Conservation (phyloP, 495 filamentous ascomycete genomes). For the Neurospora sp. region DNA sequence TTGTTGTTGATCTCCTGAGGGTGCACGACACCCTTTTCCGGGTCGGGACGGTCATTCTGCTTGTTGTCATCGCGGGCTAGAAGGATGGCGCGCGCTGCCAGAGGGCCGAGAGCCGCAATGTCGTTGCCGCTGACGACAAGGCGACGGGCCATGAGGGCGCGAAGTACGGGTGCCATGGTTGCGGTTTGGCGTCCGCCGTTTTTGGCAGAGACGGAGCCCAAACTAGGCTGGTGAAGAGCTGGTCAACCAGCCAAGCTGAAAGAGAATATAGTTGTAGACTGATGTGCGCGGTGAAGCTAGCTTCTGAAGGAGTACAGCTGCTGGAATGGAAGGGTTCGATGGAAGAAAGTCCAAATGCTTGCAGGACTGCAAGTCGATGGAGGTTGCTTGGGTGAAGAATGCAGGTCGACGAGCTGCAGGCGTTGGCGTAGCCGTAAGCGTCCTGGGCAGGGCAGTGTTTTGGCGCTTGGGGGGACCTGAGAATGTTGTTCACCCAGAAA, state of each 20-base stretch:
- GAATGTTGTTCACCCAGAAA: background rate
- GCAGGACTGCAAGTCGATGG: background rate
- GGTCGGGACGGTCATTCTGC: conserved; percentile 12
- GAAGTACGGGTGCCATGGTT: conserved; percentile 23
- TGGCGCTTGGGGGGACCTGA: background rate
- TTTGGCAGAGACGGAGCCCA: background rate
- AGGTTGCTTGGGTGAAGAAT: background rate
- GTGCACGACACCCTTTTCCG: conserved; percentile 43
- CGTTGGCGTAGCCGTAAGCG: background rate
- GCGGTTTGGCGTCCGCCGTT: background rate
- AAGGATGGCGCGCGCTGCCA: conserved; percentile 30
- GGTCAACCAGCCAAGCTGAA: conserved; percentile 18
- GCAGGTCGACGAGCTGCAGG: background rate
- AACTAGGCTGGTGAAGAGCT: conserved; percentile 14
- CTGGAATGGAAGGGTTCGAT: background rate
- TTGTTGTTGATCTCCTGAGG: conserved; percentile 74
- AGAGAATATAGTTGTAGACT: background rate
- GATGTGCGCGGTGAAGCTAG: background rate
- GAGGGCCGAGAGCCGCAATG: conserved; percentile 24
- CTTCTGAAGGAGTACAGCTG: background rate
- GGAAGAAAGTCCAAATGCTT: background rate
- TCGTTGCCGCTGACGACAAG: conserved; percentile 8
- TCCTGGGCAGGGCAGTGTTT: background rate
- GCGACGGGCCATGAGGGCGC: conserved; percentile 4
- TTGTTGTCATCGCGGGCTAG: conserved; percentile 22